Percentiles rank a stretch among this genome's conserved stretches.
These are phyloP conservation scores for Camellia granthamiana DNA, from an alignment of 148 eudicot species.

Conservation along the genomic window DNA sequence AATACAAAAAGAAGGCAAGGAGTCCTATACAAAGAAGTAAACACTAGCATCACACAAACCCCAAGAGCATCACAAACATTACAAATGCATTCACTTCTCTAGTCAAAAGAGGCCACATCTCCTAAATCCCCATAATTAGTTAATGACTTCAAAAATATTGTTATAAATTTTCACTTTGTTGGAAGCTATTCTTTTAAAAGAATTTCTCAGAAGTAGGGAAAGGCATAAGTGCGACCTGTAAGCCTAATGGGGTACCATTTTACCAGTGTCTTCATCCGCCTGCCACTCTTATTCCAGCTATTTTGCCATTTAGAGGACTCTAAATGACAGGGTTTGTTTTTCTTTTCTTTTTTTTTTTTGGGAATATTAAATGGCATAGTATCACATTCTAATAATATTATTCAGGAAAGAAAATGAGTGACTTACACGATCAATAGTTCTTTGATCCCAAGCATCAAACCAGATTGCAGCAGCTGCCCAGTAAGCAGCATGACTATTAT, in stretches of 20 bases:
- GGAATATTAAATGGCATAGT: not conserved
- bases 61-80: too few species aligned
- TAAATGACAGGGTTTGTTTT: too few species aligned
- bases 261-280: not conserved
- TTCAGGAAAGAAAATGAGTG: constrained; percentile 5
- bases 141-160: not conserved
- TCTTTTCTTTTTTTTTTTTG: too few species aligned
- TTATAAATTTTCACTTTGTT: not conserved
- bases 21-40: too few species aligned
- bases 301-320: not conserved
- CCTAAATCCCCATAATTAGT: not conserved
- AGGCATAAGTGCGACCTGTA: constrained; percentile 1
- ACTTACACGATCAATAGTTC: constrained; percentile 88
- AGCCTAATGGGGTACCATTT: not conserved
- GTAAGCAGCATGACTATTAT: constrained; percentile 57
- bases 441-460: constrained; percentile 93
- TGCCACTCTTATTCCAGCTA: constrained; percentile 7
- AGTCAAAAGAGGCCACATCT: not conserved
- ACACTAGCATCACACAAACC: too few species aligned
- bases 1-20: too few species aligned
- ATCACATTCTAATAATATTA: not conserved
- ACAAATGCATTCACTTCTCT: not conserved
- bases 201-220: constrained; percentile 1
- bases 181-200: not conserved
- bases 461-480: constrained; percentile 96